Base-by-base conservation (phyloP, 2,329 filamentous ascomycete species). In the Calonectria leucothoes region DNA sequence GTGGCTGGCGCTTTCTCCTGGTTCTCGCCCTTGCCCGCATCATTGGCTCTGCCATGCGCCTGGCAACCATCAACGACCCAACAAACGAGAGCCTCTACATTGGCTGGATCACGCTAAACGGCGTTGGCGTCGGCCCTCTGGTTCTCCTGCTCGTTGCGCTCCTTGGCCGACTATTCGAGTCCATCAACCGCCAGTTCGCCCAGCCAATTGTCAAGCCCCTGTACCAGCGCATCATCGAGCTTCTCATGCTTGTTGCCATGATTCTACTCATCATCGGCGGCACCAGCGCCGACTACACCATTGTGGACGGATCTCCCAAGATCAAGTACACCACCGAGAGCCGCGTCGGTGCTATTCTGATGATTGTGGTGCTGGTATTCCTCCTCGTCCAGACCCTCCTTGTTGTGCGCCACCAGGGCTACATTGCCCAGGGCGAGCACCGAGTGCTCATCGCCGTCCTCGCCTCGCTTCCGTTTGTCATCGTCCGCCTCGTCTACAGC, bases 1-100 rank as follows among this genome's bases (percentile, higher is more conserved):
- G 89, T 20, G 91, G 91, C 5, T 93, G 91, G 61, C 87, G 91
- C 27, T 86, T 92, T 12, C 89, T 93, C 77, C 84, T 93, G 17
- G 87, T 93, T 31, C 86, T 91, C 17, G 86, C 91, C 2, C 84
- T 92, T 17, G 86, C 82, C 69, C 90, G 93, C 84, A 90, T 93
- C 68, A 85, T 92, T 63, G 83, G 86, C 74, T 87, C 91, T 75
- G 84, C 86, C n/a, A 70, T 92, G 15, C 81, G 78, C 69, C 81
- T 85, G 8, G 83, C 79, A 59, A 82, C 81, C 49, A 74, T 91
- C 57, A 81, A 91, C 17, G 88, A 92, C 72, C 89, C 89, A 0
- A 89, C 87, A 0, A 89, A 85, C 75, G 70, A 71, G 37, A 74
- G 63, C 35, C 81, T 85, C 35, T 84, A 83, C 71, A 73, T 82